A percentile compares a stretch with the other conserved stretches of the same genome.
These are phyloP conservation scores for Hibiscus syriacus DNA, from an alignment of 345 rosid genomes.

Conservation along the genomic window DNA sequence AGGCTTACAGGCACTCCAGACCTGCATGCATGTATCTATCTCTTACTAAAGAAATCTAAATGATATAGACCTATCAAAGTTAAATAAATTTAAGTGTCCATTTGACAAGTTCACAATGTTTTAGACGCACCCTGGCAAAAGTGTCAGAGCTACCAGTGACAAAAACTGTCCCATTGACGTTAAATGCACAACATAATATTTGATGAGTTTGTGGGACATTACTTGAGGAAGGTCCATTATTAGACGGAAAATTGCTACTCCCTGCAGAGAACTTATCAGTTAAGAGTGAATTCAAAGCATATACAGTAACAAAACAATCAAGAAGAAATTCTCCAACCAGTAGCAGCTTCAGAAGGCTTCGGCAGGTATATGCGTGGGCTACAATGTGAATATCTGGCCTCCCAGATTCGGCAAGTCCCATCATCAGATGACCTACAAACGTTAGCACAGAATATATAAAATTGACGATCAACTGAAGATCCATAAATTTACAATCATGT, in stretches of 20 bases:
- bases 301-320: slow-evolving; percentile 8
- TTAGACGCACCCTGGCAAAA: slow-evolving; percentile 77
- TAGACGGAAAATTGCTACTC: slow-evolving; percentile 41
- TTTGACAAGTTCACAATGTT: slow-evolving; percentile 19
- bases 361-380: slow-evolving; percentile 73
- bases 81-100: slow-evolving; percentile 11
- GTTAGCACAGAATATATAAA: slow-evolving; percentile 14
- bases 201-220: slow-evolving; percentile 56
- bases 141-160: no score
- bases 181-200: slow-evolving; percentile 89
- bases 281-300: slow-evolving; percentile 9
- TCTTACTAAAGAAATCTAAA: slow-evolving; percentile 19
- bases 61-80: slow-evolving; percentile 12
- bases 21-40: slow-evolving; percentile 59
- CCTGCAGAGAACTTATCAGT: slow-evolving; percentile 38
- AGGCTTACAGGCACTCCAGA: slow-evolving; percentile 86
- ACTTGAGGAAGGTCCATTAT: slow-evolving; percentile 51
- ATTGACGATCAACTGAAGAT: not conserved
- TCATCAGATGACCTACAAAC: slow-evolving; percentile 91
- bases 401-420: slow-evolving; percentile 99
- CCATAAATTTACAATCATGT: not conserved
- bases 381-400: slow-evolving; percentile 73
- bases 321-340: slow-evolving; percentile 46
- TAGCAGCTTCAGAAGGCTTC: slow-evolving; percentile 53
- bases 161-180: slow-evolving; percentile 96